Percentiles rank a stretch among this genome's conserved stretches.
phyloP scores from a whole-genome alignment of 2,329 filamentous ascomycete genomes.

The Triangularia setosa region DNA sequence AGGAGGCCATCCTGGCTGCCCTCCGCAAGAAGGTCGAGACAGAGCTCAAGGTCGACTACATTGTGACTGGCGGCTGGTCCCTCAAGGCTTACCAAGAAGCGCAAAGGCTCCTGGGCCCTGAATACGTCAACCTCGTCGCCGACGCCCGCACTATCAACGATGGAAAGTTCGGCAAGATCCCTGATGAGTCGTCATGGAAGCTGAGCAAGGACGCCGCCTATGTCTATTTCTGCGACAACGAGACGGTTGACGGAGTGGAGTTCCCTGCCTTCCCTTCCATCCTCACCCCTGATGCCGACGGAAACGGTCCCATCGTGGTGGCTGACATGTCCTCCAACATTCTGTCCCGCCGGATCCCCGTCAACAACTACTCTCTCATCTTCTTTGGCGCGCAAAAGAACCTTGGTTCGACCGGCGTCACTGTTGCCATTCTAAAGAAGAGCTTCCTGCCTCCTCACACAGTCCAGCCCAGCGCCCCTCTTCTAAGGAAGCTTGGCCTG shows the following conservation, averaged over 20 bases:
- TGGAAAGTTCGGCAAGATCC: constrained; percentile 84
- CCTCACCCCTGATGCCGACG: constrained; percentile 55
- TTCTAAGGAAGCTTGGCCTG: constrained; percentile 72
- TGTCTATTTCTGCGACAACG: constrained; percentile 90
- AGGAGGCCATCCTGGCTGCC: constrained; percentile 54
- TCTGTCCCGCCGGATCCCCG: constrained; percentile 71
- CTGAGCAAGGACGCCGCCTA: constrained; percentile 66
- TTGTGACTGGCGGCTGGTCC: constrained; percentile 88
- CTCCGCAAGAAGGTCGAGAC: constrained; percentile 61
- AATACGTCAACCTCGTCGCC: constrained; percentile 74
- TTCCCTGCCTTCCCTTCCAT: constrained; percentile 69
- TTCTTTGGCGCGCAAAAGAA: constrained; percentile 98
- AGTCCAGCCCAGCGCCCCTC: constrained; percentile 60
- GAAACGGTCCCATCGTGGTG: constrained; percentile 70
- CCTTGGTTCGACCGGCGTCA: constrained; percentile 79
- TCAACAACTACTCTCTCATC: constrained; percentile 75
- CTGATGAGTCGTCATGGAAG: constrained; percentile 71
- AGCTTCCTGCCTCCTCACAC: constrained; percentile 66
- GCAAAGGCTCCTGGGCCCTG: constrained; percentile 67
- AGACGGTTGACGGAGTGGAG: constrained; percentile 91
- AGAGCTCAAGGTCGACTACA: constrained; percentile 79
- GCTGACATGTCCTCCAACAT: constrained; percentile 96
- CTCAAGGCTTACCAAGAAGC: constrained; percentile 86
- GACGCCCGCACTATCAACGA: constrained; percentile 63
- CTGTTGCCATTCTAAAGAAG: constrained; percentile 81